Conservation (phyloP, 108 stramenopile species). For the Schizochytrium sp. region DNA sequence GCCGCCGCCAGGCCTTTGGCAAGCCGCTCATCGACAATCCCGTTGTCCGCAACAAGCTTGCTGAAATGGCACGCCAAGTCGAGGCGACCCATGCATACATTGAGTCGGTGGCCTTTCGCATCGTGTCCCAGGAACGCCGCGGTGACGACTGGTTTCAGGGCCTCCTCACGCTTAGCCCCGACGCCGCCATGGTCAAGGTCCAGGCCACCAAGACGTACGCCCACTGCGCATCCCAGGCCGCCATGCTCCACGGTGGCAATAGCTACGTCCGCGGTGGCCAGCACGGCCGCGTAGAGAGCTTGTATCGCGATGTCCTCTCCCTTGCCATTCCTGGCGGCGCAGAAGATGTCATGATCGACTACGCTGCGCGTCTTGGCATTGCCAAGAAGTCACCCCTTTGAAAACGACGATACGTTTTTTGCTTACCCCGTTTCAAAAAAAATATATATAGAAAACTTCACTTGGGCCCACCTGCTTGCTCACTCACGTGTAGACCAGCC, state of each 20-base stretch:
- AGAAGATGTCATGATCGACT: not conserved
- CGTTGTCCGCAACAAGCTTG: not conserved
- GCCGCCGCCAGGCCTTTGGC: conserved; percentile 10
- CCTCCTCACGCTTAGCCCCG: not conserved
- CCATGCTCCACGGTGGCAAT: conserved; percentile 10
- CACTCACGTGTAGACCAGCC: too few species aligned
- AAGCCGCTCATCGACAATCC: not conserved
- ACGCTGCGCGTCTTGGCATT: not conserved
- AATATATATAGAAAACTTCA: too few species aligned
- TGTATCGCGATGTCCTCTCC: not conserved
- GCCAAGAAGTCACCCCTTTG: not conserved
- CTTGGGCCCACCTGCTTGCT: too few species aligned
- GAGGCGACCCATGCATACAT: not conserved
- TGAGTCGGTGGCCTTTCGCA: not conserved
- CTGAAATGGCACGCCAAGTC: not conserved
- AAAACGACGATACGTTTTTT: not conserved
- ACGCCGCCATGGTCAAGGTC: conserved; percentile 5
- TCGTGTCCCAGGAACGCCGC: conserved; percentile 5
- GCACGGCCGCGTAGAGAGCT: not conserved
- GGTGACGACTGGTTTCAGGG: not conserved
- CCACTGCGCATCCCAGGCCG: not conserved
- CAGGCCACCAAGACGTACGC: not conserved
- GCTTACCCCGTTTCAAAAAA: too few species aligned
- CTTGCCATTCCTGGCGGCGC: not conserved
- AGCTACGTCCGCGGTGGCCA: not conserved